Evolutionary conservation across 176 grass and related monocot species (phyloP), one percentile per base, ranked within the genome.

Genomic region (Carex myosuroides): DNA sequence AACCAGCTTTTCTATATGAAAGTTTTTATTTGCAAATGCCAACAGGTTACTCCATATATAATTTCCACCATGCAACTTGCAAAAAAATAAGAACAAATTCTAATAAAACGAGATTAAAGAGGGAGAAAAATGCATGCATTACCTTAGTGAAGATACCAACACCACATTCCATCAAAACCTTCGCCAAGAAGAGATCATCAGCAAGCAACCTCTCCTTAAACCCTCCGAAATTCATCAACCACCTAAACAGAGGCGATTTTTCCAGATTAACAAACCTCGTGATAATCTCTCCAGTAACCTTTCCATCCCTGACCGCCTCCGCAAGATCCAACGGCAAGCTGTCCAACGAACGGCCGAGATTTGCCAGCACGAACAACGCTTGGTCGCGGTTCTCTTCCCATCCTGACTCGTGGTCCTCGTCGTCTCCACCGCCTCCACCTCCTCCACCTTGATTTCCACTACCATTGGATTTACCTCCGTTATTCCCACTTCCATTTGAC

Each of bases 111-210:
- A 5, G 22, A 70, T 20, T 33, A 60, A 63, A 61, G 13, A 56
- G 7, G 54, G 32, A 56, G 14, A 3, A 12, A 46, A 65, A 30
- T 5, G 13, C 81, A n/a, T 41, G 20, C 84, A n/a, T 41, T 4
- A 93, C 96, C 93, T 99, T 99, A 37, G 96, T 95, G 88, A 99
- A 99, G 85, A 99, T 87, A 37, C 96, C 96, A 17, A 99, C 88
- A 71, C 96, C 96, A 68, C 96, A 99, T 84, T 99, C 96, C 84
- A 99, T 92, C 70, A 85, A 88, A 71, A 99, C 83, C 88, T 99
- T 99, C 33, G 93, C 91, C 64, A 99, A 84, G 89, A 99, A 99
- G 85, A 99, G 92, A 86, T 99, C 96, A 66, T 99, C 96, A 26
- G 96, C 96, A 55, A 99, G 91, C 80, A 99, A 88, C 83, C 96